Conservation (phyloP, 495 filamentous ascomycete species). For the Penicillium turbatum region DNA sequence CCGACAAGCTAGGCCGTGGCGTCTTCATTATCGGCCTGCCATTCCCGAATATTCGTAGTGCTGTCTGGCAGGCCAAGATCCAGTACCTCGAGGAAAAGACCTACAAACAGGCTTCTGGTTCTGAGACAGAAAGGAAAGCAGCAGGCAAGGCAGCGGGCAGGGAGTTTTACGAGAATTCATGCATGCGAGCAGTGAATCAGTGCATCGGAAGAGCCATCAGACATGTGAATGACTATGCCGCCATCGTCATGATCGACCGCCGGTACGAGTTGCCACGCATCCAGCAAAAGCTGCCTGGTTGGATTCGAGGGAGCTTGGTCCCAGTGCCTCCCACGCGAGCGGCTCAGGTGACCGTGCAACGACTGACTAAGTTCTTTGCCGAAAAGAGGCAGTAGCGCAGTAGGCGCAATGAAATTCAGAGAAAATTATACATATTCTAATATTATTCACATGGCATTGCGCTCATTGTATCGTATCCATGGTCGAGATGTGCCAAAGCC, state of each 20-base stretch:
- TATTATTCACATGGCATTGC: not conserved
- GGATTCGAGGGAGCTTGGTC: constrained; percentile 62
- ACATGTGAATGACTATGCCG: constrained; percentile 83
- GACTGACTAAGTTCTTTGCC: constrained; percentile 37
- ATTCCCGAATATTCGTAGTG: constrained; percentile 84
- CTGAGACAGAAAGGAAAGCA: constrained; percentile 32
- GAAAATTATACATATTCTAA: not conserved
- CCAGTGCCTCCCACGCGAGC: constrained; percentile 20
- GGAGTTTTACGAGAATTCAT: constrained; percentile 92
- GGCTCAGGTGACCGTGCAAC: constrained; percentile 26
- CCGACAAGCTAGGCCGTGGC: constrained; percentile 81
- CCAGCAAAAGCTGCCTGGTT: constrained; percentile 74
- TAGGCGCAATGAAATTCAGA: not conserved
- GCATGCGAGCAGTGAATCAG: constrained; percentile 96
- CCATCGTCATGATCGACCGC: constrained; percentile 78
- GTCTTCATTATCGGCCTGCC: constrained; percentile 87
- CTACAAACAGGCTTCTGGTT: constrained; percentile 35
- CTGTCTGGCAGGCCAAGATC: constrained; percentile 89
- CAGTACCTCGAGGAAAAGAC: constrained; percentile 77
- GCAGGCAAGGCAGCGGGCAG: constrained; percentile 60
- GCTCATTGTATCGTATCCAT: not conserved
- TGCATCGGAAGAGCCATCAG: constrained; percentile 90
- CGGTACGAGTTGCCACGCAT: constrained; percentile 68
- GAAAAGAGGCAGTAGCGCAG: constrained; percentile 1
- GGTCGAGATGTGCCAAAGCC: not conserved